These are phyloP conservation scores for Cordyceps fumosorosea DNA, from an alignment of 2,329 filamentous ascomycete genomes.

Conservation along the genomic window DNA sequence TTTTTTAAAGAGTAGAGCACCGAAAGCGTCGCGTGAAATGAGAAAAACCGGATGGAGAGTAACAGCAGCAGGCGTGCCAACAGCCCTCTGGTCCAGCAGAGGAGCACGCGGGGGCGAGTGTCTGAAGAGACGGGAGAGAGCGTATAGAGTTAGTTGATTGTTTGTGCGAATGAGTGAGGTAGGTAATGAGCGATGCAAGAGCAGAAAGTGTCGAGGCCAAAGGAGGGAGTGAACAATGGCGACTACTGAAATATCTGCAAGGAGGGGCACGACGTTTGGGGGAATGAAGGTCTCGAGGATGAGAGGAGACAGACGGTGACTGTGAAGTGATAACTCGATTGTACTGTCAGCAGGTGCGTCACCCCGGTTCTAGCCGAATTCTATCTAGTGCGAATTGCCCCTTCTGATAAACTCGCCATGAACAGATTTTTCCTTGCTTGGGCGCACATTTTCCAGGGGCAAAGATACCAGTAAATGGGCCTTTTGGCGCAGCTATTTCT, in stretches of 20 bases:
- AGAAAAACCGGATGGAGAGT: not conserved
- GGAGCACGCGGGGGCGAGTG: not conserved
- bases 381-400: not conserved
- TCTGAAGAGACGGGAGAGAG: conserved; percentile 2
- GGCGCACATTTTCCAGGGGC: not conserved
- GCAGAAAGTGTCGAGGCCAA: conserved; percentile 12
- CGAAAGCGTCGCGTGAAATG: not conserved
- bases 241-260: not conserved
- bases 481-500: not conserved
- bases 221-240: conserved; percentile 15
- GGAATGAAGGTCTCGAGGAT: conserved; percentile 11
- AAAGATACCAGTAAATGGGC: not conserved
- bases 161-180: too few species aligned
- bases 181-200: not conserved
- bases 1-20: not conserved
- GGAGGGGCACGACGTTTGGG: not conserved
- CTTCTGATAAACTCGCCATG: not conserved
- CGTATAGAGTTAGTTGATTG: not conserved
- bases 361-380: not conserved
- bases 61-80: not conserved
- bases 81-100: conserved; percentile 14
- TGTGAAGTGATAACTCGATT: not conserved
- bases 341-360: not conserved
- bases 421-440: not conserved
- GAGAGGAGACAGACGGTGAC: not conserved